These are phyloP conservation scores for Barnettozyma siamensis DNA, from an alignment of 805 yeast species.

Conservation along the genomic window DNA sequence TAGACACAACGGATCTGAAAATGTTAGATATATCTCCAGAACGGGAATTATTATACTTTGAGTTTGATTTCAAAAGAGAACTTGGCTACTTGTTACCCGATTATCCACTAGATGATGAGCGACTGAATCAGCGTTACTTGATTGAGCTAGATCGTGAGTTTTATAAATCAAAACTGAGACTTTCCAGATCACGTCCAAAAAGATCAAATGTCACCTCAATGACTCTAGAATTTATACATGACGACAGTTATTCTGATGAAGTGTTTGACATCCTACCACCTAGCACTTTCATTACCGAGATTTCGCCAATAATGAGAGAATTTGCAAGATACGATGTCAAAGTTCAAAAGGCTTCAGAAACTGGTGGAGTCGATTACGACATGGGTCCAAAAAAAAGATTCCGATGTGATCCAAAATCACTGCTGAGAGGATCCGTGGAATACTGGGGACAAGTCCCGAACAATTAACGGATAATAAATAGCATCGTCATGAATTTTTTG, in stretches of 20 bases:
- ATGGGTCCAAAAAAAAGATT: background rate
- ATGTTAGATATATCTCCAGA: conserved; percentile 24
- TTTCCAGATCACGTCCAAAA: conserved; percentile 15
- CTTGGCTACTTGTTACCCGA: conserved; percentile 7
- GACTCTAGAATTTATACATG: conserved; percentile 4
- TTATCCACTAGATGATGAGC: background rate
- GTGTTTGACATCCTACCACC: conserved; percentile 13
- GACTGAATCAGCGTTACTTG: background rate
- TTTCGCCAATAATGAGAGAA: conserved; percentile 21
- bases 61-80: conserved; percentile 29
- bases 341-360: background rate
- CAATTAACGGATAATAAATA: too few relatives aligned
- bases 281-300: conserved; percentile 12
- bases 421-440: conserved; percentile 6
- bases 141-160: conserved; percentile 13
- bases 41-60: conserved; percentile 33
- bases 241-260: conserved; percentile 9
- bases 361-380: conserved; percentile 1
- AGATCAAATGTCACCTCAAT: conserved; percentile 1
- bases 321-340: conserved; percentile 18
- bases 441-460: background rate
- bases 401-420: background rate
- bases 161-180: conserved; percentile 11
- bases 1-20: conserved; percentile 17
- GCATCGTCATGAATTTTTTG: background rate